Evolutionary conservation across 345 rosid genomes (phyloP).

Genomic region (Heritiera littoralis): DNA sequence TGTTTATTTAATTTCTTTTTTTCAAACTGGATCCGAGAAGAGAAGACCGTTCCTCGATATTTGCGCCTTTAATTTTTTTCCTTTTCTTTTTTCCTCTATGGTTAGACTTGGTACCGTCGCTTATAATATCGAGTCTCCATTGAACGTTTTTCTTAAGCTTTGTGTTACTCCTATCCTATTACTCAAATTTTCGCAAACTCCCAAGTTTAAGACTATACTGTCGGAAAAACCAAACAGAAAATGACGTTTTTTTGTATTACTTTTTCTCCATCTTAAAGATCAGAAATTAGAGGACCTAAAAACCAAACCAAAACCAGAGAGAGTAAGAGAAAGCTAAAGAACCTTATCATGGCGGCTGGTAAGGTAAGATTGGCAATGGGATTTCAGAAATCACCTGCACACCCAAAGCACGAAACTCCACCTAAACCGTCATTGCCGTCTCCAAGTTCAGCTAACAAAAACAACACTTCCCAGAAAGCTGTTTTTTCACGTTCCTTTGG

Average conservation of each 20-base stretch:
- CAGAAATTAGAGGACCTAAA: conserved; percentile 16
- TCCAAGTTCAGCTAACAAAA: conserved; percentile 34
- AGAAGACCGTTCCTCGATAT: too few relatives aligned
- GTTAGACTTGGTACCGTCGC: too few relatives aligned
- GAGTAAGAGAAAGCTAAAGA: not conserved
- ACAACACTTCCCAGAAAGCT: conserved; percentile 40
- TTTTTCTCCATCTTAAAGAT: not conserved
- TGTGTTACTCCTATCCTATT: not conserved
- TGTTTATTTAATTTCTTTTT: too few relatives aligned
- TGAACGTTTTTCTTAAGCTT: not conserved
- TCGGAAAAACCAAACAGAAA: conserved; percentile 38
- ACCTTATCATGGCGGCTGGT: conserved; percentile 73
- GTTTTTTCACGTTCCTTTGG: conserved; percentile 75
- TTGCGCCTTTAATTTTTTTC: too few relatives aligned
- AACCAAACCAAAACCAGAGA: not conserved
- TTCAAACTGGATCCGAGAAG: too few relatives aligned
- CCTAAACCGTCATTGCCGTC: conserved; percentile 47
- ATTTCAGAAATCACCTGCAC: conserved; percentile 69
- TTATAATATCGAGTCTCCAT: too few relatives aligned
- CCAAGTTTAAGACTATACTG: conserved; percentile 17
- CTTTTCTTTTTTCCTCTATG: too few relatives aligned
- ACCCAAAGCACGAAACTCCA: conserved; percentile 28
- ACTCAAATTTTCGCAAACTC: not conserved
- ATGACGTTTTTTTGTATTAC: conserved; percentile 27
- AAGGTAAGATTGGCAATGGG: conserved; percentile 88